These are phyloP conservation scores for Leishmania arabica DNA, from an alignment of 208 protist species.

Conservation along the genomic window DNA sequence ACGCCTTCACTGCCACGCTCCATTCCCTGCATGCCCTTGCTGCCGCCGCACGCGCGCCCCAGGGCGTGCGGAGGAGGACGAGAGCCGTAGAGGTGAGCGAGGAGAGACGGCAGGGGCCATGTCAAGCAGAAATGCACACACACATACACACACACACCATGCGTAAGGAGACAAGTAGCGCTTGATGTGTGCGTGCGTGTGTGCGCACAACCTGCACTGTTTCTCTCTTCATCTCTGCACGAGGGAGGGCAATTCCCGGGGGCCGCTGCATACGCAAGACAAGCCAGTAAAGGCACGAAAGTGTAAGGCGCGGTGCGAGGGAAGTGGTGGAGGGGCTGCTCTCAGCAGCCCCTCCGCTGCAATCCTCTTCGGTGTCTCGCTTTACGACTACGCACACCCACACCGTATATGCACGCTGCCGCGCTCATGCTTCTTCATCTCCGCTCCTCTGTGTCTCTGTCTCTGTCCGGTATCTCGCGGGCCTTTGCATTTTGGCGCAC, in stretches of 20 bases:
- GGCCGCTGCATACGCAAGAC: neutral
- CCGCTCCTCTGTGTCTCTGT: slow-evolving; percentile 9
- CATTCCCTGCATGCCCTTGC: neutral
- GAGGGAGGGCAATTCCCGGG: neutral
- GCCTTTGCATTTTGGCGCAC: neutral
- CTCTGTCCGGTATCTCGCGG: slow-evolving; percentile 17
- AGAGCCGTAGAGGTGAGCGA: neutral
- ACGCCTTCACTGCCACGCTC: neutral
- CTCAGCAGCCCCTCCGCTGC: neutral
- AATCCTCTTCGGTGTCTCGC: neutral
- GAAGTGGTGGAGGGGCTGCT: neutral
- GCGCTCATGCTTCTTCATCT: neutral
- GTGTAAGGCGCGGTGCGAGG: neutral
- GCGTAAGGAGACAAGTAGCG: neutral
- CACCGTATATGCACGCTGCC: neutral
- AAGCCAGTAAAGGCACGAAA: neutral
- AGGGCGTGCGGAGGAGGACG: neutral
- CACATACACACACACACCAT: neutral
- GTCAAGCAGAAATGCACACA: neutral
- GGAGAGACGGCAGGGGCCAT: neutral
- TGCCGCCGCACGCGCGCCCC: neutral
- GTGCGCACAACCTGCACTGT: neutral
- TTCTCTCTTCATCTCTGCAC: neutral
- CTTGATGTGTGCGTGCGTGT: neutral
- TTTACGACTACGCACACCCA: neutral